Percentiles rank a stretch among this genome's conserved stretches.
Conservation (phyloP, 768 basidiomycete species). For the Lanmaoa rubissima region DNA sequence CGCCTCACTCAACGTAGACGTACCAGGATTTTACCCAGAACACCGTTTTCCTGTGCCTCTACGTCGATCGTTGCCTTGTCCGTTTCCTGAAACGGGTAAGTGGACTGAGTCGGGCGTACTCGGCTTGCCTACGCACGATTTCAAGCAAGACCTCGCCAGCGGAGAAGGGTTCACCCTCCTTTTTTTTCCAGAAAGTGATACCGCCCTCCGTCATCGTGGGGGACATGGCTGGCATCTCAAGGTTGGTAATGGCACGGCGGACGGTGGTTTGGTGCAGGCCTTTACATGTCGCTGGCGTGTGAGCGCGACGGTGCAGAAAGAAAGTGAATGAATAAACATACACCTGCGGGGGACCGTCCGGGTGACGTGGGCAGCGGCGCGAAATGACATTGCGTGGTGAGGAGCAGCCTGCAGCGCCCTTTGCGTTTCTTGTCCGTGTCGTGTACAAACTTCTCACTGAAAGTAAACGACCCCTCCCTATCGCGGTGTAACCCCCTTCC, state of each 20-base stretch:
- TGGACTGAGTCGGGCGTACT: background rate
- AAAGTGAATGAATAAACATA: slow-evolving; percentile 5
- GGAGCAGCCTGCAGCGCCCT: background rate
- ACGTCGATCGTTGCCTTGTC: slow-evolving; percentile 98
- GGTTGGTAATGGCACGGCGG: slow-evolving; percentile 64
- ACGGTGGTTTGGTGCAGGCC: slow-evolving; percentile 49
- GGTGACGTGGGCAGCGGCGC: slow-evolving; percentile 9
- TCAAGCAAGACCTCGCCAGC: slow-evolving; percentile 87
- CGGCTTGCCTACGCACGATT: slow-evolving; percentile 56
- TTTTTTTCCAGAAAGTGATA: slow-evolving; percentile 87
- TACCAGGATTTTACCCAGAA: slow-evolving; percentile 92
- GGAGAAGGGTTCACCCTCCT: slow-evolving; percentile 74
- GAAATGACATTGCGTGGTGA: slow-evolving; percentile 14
- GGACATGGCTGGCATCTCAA: slow-evolving; percentile 96
- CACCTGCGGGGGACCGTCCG: slow-evolving; percentile 25
- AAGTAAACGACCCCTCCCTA: slow-evolving; percentile 5
- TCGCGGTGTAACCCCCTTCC: slow-evolving; percentile 10
- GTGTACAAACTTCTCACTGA: background rate
- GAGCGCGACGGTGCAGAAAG: background rate
- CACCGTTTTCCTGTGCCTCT: slow-evolving; percentile 95
- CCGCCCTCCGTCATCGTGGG: slow-evolving; percentile 97
- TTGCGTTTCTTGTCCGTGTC: background rate
- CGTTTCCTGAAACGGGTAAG: slow-evolving; percentile 60
- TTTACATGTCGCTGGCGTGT: slow-evolving; percentile 8
- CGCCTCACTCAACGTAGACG: slow-evolving; percentile 25